Percentiles rank a stretch among this genome's conserved stretches.
Conservation (phyloP, 345 rosid genomes). For the Camelina laxa region DNA sequence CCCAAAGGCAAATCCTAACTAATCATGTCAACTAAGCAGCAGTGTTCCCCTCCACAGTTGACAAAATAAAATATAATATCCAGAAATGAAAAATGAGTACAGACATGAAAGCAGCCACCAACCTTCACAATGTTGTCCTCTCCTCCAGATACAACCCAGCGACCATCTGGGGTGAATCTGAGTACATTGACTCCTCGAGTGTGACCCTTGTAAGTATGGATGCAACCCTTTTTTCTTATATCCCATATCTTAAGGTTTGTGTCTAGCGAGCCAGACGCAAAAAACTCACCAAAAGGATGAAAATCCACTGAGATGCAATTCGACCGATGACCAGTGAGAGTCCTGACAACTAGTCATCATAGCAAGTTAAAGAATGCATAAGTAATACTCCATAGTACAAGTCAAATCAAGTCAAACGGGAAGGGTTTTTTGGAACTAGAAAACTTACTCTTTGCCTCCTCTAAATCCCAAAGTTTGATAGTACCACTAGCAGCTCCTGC, state of each 20-base stretch:
- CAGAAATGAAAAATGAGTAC: slow-evolving; percentile 16
- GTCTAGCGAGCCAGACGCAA: slow-evolving; percentile 97
- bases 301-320: slow-evolving; percentile 96
- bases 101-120: slow-evolving; percentile 24
- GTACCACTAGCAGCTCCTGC: slow-evolving; percentile 99
- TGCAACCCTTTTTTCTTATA: slow-evolving; percentile 92
- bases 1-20: background rate
- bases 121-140: slow-evolving; percentile 98
- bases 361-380: slow-evolving; percentile 26
- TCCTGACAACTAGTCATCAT: slow-evolving; percentile 75
- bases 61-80: slow-evolving; percentile 15
- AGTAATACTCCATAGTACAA: background rate
- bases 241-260: slow-evolving; percentile 99
- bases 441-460: slow-evolving; percentile 94
- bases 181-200: slow-evolving; percentile 96
- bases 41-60: slow-evolving; percentile 7
- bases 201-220: slow-evolving; percentile 99
- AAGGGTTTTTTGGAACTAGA: slow-evolving; percentile 11
- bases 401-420: background rate
- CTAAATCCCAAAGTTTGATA: slow-evolving; percentile 96
- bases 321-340: slow-evolving; percentile 95
- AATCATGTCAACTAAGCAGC: background rate
- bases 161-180: slow-evolving; percentile 99
- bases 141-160: slow-evolving; percentile 99
- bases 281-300: slow-evolving; percentile 99